These are phyloP conservation scores for Edaphochlamys debaryana DNA, from an alignment of 139 green algal species.

Conservation along the genomic window DNA sequence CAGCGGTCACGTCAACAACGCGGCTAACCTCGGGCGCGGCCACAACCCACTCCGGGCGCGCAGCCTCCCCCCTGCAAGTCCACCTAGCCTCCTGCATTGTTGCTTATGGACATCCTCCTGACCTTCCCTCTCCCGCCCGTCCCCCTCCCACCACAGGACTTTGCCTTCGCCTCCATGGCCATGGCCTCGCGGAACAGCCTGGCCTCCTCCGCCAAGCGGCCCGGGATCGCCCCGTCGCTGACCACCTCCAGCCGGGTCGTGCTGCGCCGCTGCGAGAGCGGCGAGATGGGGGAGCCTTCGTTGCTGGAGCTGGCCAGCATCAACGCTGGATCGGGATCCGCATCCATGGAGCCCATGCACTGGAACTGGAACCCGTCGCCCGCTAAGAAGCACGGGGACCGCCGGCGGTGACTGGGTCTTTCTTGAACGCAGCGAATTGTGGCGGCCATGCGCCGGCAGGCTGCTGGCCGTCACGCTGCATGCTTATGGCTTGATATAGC, in stretches of 20 bases:
- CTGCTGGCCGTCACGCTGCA: too few species aligned
- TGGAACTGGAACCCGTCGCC: not conserved
- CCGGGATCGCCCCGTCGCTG: too few species aligned
- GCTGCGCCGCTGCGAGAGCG: slow-evolving; percentile 7
- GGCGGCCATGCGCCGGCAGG: too few species aligned
- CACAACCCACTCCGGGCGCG: too few species aligned
- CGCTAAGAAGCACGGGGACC: not conserved
- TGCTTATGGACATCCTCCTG: too few species aligned
- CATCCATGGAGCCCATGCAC: not conserved
- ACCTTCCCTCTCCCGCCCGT: too few species aligned
- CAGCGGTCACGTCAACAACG: too few species aligned
- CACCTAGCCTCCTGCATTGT: not conserved
- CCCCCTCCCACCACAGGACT: not conserved
- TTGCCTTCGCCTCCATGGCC: not conserved
- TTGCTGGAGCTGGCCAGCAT: not conserved
- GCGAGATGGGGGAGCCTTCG: not conserved
- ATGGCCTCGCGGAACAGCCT: not conserved
- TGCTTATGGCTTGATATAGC: too few species aligned
- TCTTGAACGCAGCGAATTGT: too few species aligned
- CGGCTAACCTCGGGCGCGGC: too few species aligned
- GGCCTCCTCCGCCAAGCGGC: not conserved
- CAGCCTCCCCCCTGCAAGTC: not conserved
- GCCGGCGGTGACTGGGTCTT: too few species aligned
- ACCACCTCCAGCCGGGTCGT: not conserved
- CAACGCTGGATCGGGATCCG: not conserved